Percentiles rank a stretch among this genome's conserved stretches.
These are phyloP conservation scores for Torulaspora pretoriensis DNA, from an alignment of 1,139 yeast species.

Conservation along the genomic window DNA sequence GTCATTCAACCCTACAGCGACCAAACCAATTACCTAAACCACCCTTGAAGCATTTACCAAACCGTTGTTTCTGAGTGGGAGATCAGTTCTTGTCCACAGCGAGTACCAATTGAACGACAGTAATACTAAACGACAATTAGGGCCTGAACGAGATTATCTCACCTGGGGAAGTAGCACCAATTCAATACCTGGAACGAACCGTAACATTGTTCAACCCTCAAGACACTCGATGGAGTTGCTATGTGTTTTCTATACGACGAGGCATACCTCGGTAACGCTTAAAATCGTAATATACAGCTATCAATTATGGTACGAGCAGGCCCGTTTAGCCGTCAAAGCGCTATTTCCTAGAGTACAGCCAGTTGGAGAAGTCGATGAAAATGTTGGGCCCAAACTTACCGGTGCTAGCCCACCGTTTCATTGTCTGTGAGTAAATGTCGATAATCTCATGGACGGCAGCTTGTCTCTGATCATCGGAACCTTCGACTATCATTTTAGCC, in stretches of 20 bases:
- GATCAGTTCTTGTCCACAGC: too few relatives aligned
- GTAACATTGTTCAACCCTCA: not conserved
- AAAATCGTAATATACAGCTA: slow-evolving; percentile 2
- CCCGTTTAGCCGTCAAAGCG: slow-evolving; percentile 5
- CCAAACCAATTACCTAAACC: not conserved
- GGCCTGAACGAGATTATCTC: slow-evolving; percentile 2
- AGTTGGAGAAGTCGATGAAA: slow-evolving; percentile 77
- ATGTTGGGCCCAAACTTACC: slow-evolving; percentile 56
- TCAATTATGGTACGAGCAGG: not conserved
- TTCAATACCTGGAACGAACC: not conserved
- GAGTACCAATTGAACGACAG: slow-evolving; percentile 1
- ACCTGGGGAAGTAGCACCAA: not conserved
- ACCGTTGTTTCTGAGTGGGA: too few relatives aligned
- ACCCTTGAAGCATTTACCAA: not conserved
- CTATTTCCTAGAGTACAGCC: slow-evolving; percentile 52
- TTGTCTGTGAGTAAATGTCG: slow-evolving; percentile 51
- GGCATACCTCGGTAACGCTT: not conserved
- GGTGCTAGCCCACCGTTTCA: slow-evolving; percentile 58
- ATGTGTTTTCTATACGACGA: not conserved
- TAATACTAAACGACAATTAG: not conserved
- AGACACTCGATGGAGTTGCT: not conserved
- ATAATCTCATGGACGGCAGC: slow-evolving; percentile 41
- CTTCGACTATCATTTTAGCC: slow-evolving; percentile 49
- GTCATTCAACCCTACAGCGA: too few relatives aligned
- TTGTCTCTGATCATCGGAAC: slow-evolving; percentile 19